Conservation (phyloP, 495 filamentous ascomycete genomes). For the Penicillium turbatum region DNA sequence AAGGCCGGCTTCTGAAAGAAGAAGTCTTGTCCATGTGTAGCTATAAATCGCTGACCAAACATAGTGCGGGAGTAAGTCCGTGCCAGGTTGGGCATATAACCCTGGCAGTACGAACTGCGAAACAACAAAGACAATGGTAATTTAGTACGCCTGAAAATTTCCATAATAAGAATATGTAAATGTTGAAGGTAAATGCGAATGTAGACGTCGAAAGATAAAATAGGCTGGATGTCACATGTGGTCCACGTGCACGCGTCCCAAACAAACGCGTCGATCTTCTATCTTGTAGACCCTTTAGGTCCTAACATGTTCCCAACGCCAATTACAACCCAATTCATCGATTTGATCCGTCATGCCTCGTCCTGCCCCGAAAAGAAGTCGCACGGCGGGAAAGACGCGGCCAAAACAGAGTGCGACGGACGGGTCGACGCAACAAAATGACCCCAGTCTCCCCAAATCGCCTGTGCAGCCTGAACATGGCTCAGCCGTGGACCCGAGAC, state of each 20-base stretch:
- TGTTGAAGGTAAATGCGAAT: background rate
- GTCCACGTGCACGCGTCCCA: conserved; percentile 22
- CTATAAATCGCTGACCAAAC: background rate
- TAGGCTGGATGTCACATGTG: conserved; percentile 8
- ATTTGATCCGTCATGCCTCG: conserved; percentile 35
- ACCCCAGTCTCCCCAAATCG: conserved; percentile 8
- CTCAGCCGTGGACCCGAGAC: conserved; percentile 21
- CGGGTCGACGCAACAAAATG: conserved; percentile 7
- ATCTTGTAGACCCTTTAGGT: background rate
- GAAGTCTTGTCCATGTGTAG: background rate
- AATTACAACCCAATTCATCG: background rate
- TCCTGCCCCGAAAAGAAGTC: conserved; percentile 39
- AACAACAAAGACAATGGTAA: too few species aligned
- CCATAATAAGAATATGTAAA: background rate
- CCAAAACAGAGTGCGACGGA: conserved; percentile 10
- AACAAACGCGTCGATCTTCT: conserved; percentile 16
- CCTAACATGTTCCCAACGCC: background rate
- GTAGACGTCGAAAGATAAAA: background rate
- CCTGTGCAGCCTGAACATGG: conserved; percentile 12
- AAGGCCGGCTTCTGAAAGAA: background rate
- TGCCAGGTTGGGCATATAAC: conserved; percentile 3
- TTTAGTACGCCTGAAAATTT: background rate
- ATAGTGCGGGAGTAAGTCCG: background rate
- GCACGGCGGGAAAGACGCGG: conserved; percentile 19
- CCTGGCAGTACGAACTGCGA: background rate